Percentiles rank a stretch among this genome's conserved stretches.
phyloP scores from a whole-genome alignment of 2,329 filamentous ascomycete species.

The Penicillium rolfsii region DNA sequence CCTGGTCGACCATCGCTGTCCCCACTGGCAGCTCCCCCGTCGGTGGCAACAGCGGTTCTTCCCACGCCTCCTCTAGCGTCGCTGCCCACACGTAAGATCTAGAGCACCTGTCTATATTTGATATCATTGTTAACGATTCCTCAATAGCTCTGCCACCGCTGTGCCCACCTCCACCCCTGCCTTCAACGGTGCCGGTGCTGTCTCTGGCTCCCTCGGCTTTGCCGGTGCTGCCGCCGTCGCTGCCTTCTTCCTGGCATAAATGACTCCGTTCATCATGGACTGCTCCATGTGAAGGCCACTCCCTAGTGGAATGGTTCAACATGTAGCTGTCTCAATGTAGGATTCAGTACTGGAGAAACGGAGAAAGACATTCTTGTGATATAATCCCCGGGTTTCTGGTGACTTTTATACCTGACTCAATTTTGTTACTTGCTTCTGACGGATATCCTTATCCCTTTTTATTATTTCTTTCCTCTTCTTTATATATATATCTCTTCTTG shows the following conservation, averaged over 20 bases:
- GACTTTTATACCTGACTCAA: slow-evolving; percentile 25
- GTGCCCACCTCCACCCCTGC: slow-evolving; percentile 24
- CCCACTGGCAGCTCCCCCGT: slow-evolving; percentile 18
- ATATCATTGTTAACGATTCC: not conserved
- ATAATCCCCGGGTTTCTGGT: slow-evolving; percentile 27
- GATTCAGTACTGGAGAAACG: slow-evolving; percentile 8
- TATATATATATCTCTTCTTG: slow-evolving; percentile 33
- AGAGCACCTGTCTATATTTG: not conserved
- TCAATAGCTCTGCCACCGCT: slow-evolving; percentile 4
- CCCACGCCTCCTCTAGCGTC: slow-evolving; percentile 26
- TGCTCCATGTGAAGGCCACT: slow-evolving; percentile 9
- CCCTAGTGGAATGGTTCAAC: slow-evolving; percentile 4
- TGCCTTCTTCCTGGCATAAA: slow-evolving; percentile 40
- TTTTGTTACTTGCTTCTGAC: slow-evolving; percentile 30
- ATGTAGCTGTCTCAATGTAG: slow-evolving; percentile 10
- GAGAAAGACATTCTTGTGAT: slow-evolving; percentile 26
- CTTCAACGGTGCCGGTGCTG: slow-evolving; percentile 35
- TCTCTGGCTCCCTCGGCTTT: slow-evolving; percentile 36
- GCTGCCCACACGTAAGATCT: slow-evolving; percentile 20
- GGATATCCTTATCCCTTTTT: slow-evolving; percentile 30
- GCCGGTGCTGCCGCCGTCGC: slow-evolving; percentile 36
- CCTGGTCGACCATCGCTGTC: slow-evolving; percentile 29
- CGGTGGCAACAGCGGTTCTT: slow-evolving; percentile 18
- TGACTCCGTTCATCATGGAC: slow-evolving; percentile 25
- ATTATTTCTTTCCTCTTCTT: slow-evolving; percentile 19